phyloP scores from a whole-genome alignment of 139 green algal species.

The Chlorella sp. region DNA sequence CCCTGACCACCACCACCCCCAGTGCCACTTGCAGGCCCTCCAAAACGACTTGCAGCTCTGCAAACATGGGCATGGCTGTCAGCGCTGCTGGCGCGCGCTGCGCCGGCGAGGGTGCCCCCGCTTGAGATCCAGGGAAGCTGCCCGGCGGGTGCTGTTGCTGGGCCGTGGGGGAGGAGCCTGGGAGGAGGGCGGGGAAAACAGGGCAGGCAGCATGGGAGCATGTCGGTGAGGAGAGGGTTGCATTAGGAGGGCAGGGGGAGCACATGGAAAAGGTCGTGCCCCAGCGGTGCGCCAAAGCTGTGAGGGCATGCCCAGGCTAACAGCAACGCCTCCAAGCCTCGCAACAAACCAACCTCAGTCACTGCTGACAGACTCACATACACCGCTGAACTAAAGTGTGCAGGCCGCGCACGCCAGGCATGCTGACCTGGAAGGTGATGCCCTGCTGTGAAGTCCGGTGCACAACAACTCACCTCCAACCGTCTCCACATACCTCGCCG shows the following conservation, averaged over 20 bases:
- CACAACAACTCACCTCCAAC: slow-evolving; percentile 4
- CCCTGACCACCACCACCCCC: slow-evolving; percentile 11
- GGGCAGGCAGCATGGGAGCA: not conserved
- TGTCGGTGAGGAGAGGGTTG: not conserved
- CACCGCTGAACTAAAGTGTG: too few species aligned
- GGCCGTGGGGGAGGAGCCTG: not conserved
- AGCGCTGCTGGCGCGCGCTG: not conserved
- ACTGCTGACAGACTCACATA: too few species aligned
- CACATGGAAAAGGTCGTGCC: too few species aligned
- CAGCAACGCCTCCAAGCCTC: too few species aligned
- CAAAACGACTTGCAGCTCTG: slow-evolving; percentile 12
- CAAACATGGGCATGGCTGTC: slow-evolving; percentile 4
- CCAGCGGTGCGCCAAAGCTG: too few species aligned
- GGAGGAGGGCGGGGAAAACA: not conserved
- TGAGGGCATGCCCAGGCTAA: too few species aligned
- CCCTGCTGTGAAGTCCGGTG: not conserved
- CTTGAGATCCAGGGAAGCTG: not conserved
- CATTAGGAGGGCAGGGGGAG: too few species aligned
- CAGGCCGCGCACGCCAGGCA: too few species aligned
- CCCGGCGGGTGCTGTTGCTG: not conserved
- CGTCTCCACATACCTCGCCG: slow-evolving; percentile 33
- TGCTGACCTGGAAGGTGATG: not conserved
- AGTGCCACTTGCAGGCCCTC: not conserved
- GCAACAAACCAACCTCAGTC: too few species aligned
- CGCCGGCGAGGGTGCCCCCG: not conserved